A percentile compares a stretch with the other conserved stretches of the same genome.
Evolutionary conservation across 108 stramenopile genomes (phyloP).

Genomic region (Skeletonema marinoi): DNA sequence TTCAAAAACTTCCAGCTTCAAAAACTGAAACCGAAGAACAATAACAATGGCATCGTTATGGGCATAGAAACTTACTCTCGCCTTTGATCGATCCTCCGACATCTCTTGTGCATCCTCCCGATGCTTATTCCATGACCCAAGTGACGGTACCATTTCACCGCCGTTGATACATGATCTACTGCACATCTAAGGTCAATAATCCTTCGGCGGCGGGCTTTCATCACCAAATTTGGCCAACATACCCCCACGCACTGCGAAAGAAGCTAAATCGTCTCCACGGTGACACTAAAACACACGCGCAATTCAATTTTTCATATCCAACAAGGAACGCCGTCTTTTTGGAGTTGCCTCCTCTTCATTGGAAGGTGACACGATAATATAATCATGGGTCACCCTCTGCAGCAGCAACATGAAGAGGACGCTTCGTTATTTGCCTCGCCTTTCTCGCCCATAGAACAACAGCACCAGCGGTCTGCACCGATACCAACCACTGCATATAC

Average conservation of each 20-base stretch:
- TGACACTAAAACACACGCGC: neutral
- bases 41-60: too few relatives aligned
- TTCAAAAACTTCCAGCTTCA: too few relatives aligned
- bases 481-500: neutral
- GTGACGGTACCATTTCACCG: too few relatives aligned
- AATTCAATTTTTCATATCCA: neutral
- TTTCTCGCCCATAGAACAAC: neutral
- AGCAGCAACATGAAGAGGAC: neutral
- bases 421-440: neutral
- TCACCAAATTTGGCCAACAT: constrained; percentile 2
- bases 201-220: neutral
- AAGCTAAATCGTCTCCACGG: too few relatives aligned
- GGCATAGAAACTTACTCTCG: too few relatives aligned
- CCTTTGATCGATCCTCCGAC: too few relatives aligned
- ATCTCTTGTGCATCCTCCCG: too few relatives aligned
- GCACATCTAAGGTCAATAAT: neutral
- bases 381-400: neutral
- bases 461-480: neutral
- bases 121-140: too few relatives aligned
- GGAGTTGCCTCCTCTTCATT: neutral
- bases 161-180: too few relatives aligned
- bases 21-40: too few relatives aligned
- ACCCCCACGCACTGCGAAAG: too few relatives aligned
- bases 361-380: neutral
- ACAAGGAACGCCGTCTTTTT: neutral